These are phyloP conservation scores for Camelina hispida DNA, from an alignment of 345 rosid genomes.

Conservation along the genomic window DNA sequence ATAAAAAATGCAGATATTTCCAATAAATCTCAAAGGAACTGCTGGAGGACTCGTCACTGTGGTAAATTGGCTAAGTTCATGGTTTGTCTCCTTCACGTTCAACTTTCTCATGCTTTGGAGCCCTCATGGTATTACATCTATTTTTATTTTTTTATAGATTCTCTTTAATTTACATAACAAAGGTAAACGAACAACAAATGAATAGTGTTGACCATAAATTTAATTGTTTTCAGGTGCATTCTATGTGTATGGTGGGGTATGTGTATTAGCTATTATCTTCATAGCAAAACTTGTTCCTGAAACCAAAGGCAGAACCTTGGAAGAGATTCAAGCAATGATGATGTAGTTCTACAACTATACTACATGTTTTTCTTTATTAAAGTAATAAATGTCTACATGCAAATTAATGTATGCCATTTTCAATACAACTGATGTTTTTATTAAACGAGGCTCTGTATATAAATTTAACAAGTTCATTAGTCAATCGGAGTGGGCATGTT, in stretches of 20 bases:
- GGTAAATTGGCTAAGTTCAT: constrained; percentile 49
- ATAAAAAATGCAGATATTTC: constrained; percentile 47
- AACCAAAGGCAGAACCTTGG: constrained; percentile 57
- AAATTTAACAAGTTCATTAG: no score
- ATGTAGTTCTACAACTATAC: constrained; percentile 1
- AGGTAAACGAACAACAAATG: not conserved
- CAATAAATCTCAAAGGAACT: constrained; percentile 54
- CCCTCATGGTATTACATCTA: constrained; percentile 41
- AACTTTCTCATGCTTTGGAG: constrained; percentile 54
- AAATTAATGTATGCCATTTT: no score
- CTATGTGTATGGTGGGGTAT: constrained; percentile 47
- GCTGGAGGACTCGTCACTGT: constrained; percentile 56
- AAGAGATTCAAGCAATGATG: constrained; percentile 55
- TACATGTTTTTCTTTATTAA: not conserved
- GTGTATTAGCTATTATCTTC: constrained; percentile 48
- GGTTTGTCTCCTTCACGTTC: constrained; percentile 54
- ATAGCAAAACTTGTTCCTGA: constrained; percentile 54
- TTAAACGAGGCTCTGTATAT: no score
- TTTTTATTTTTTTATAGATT: not conserved
- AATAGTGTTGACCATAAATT: not conserved
- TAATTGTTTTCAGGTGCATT: constrained; percentile 46
- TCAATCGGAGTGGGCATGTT: no score
- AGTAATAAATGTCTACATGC: not conserved
- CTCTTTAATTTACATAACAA: not conserved
- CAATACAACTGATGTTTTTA: no score